These are phyloP conservation scores for Epithemia pelagica DNA, from an alignment of 108 stramenopile genomes.

Conservation along the genomic window DNA sequence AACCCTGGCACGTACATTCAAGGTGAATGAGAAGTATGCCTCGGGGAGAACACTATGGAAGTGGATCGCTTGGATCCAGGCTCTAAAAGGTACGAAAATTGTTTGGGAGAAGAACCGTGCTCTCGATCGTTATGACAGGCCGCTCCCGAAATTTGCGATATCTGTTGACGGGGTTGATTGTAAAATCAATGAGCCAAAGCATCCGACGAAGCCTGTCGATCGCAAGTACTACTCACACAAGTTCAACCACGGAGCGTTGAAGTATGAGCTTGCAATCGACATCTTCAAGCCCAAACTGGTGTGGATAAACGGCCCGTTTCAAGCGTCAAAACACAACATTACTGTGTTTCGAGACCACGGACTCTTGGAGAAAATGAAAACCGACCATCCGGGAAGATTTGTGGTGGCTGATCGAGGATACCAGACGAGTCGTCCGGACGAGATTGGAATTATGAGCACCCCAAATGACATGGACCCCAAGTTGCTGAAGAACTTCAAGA, in stretches of 20 bases:
- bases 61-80: not conserved
- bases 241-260: constrained; percentile 21
- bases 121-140: not conserved
- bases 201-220: constrained; percentile 1
- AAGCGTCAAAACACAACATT: no score
- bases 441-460: no score
- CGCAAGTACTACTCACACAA: constrained; percentile 32
- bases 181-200: not conserved
- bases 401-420: no score
- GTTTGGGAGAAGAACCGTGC: not conserved
- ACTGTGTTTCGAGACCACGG: no score
- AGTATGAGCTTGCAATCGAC: constrained; percentile 32
- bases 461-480: no score
- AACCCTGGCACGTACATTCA: not conserved
- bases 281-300: no score
- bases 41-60: constrained; percentile 1
- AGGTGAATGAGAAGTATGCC: not conserved
- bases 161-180: not conserved
- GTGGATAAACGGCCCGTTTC: no score
- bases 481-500: constrained; percentile 17
- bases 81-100: constrained; percentile 4
- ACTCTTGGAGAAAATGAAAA: no score
- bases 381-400: no score
- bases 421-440: no score
- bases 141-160: not conserved